These are phyloP conservation scores for Filobasidium wieringae DNA, from an alignment of 768 basidiomycete genomes.

Conservation along the genomic window DNA sequence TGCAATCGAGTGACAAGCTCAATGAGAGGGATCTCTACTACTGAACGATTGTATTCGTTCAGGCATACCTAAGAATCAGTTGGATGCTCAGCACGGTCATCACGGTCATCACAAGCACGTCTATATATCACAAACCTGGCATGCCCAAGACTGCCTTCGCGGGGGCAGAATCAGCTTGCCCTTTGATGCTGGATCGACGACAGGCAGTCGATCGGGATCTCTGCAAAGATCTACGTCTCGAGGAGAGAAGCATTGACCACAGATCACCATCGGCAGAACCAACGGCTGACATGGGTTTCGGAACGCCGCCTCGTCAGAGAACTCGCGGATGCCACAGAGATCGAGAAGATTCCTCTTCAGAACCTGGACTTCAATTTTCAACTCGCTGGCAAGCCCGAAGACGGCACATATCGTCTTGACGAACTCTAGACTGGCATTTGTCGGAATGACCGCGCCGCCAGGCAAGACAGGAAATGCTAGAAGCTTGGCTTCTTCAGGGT, in stretches of 20 bases:
- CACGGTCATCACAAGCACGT: conserved; percentile 3
- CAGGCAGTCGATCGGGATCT: conserved; percentile 67
- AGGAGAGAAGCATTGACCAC: conserved; percentile 68
- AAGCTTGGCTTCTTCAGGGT: conserved; percentile 44
- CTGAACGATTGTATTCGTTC: conserved; percentile 74
- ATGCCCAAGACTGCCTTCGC: conserved; percentile 40
- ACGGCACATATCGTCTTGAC: conserved; percentile 76
- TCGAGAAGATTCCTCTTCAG: conserved; percentile 82
- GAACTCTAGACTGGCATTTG: conserved; percentile 75
- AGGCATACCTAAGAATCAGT: conserved; percentile 60
- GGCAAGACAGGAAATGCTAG: conserved; percentile 78
- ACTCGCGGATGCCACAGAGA: conserved; percentile 72
- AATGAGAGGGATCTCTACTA: conserved; percentile 78
- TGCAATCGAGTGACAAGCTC: conserved; percentile 60
- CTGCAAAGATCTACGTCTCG: conserved; percentile 93
- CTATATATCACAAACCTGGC: conserved; percentile 26
- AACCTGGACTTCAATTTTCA: conserved; percentile 72
- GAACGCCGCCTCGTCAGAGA: conserved; percentile 71
- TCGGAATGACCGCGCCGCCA: conserved; percentile 66
- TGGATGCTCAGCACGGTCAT: conserved; percentile 14
- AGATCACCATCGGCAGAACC: conserved; percentile 73
- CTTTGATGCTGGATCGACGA: conserved; percentile 25
- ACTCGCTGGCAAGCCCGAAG: conserved; percentile 66
- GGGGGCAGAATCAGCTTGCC: conserved; percentile 36
- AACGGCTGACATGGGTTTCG: conserved; percentile 77